These are phyloP conservation scores for Erythrophleum fordii DNA, from an alignment of 306 rosid species.

Conservation along the genomic window DNA sequence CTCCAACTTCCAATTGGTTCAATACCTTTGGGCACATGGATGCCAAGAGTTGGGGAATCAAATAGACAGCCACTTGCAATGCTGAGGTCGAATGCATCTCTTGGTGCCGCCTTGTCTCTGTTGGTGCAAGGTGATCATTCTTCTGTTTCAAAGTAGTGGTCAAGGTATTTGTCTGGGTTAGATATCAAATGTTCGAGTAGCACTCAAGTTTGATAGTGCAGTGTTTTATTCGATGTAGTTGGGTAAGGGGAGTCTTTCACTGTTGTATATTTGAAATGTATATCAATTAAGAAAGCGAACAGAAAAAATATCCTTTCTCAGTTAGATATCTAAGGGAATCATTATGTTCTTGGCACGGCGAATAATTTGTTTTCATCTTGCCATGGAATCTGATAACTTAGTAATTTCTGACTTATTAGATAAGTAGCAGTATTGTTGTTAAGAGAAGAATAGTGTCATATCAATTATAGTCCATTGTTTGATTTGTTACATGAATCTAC, in stretches of 20 bases:
- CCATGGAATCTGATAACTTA: conserved; percentile 18
- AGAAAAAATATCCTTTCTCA: conserved; percentile 3
- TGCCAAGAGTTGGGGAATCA: conserved; percentile 56
- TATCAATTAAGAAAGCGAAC: background rate
- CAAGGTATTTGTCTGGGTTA: conserved; percentile 2
- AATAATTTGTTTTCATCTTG: conserved; percentile 4
- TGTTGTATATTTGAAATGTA: background rate
- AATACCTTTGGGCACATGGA: conserved; percentile 69
- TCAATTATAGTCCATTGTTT: conserved; percentile 22
- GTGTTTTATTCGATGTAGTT: background rate
- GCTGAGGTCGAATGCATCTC: conserved; percentile 59
- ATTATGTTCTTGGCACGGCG: background rate
- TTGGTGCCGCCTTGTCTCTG: conserved; percentile 55
- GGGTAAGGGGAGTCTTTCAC: too few relatives aligned
- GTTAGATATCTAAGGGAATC: background rate
- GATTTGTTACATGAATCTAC: conserved; percentile 8
- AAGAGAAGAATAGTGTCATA: too few relatives aligned
- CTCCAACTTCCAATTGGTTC: conserved; percentile 64
- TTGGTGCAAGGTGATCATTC: conserved; percentile 60
- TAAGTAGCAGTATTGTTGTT: too few relatives aligned
- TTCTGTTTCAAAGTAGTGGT: too few relatives aligned
- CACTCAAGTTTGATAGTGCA: background rate
- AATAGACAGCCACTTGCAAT: conserved; percentile 49
- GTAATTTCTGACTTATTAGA: conserved; percentile 13
- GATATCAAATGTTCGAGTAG: background rate